Conservation (phyloP, 1,139 yeast genomes). For the Candida buenavistaensis region DNA sequence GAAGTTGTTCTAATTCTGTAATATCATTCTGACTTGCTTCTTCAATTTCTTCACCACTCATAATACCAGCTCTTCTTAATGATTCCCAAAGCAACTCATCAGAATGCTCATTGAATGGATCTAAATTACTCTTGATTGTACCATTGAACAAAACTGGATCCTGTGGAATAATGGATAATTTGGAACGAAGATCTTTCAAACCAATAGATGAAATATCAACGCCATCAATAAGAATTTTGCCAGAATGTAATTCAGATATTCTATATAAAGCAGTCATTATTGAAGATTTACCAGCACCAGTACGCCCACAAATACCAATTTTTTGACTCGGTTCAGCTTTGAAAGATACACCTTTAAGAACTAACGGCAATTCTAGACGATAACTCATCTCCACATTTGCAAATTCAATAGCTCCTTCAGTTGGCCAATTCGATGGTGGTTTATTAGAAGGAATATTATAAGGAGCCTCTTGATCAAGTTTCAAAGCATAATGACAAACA, state of each 20-base stretch:
- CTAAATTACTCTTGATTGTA: conserved; percentile 40
- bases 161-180: conserved; percentile 45
- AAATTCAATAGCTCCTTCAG: conserved; percentile 53
- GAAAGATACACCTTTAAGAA: conserved; percentile 55
- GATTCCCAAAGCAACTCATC: conserved; percentile 48
- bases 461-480: conserved; percentile 40
- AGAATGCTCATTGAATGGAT: conserved; percentile 36
- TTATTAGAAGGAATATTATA: conserved; percentile 49
- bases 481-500: conserved; percentile 60
- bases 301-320: conserved; percentile 76
- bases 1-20: conserved; percentile 26
- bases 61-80: conserved; percentile 44
- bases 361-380: conserved; percentile 74
- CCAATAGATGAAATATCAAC: conserved; percentile 51
- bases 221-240: conserved; percentile 58
- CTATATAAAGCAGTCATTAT: conserved; percentile 68
- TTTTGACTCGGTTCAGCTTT: conserved; percentile 55
- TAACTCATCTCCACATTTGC: conserved; percentile 63
- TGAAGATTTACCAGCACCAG: conserved; percentile 79
- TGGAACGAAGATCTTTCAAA: conserved; percentile 31
- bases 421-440: conserved; percentile 53
- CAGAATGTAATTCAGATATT: conserved; percentile 54
- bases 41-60: conserved; percentile 27
- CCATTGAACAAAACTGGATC: conserved; percentile 47
- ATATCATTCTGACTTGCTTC: conserved; percentile 16